These are phyloP conservation scores for Sesbania bispinosa DNA, from an alignment of 306 rosid genomes.

Conservation along the genomic window DNA sequence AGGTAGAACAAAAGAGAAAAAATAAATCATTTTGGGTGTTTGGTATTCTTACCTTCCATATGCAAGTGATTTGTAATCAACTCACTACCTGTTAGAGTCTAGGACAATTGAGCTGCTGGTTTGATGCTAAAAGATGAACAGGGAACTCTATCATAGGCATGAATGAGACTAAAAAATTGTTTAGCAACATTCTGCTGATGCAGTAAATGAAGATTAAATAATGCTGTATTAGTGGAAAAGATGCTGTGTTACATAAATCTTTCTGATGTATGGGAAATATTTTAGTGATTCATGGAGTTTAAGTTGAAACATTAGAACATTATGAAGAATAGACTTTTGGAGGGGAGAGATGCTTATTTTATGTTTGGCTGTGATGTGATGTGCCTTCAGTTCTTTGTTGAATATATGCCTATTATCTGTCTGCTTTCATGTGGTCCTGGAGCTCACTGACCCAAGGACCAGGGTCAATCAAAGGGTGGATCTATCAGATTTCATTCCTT, in stretches of 20 bases:
- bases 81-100: slow-evolving; percentile 19
- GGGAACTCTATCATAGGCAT: slow-evolving; percentile 18
- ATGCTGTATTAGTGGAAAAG: slow-evolving; percentile 1
- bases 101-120: slow-evolving; percentile 7
- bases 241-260: not conserved
- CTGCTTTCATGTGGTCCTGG: not conserved
- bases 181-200: slow-evolving; percentile 15
- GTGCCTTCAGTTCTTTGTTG: slow-evolving; percentile 6
- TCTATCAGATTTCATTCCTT: slow-evolving; percentile 8
- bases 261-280: not conserved
- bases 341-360: not conserved
- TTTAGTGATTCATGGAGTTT: slow-evolving; percentile 12
- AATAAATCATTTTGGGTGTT: not conserved
- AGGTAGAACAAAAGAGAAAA: not conserved
- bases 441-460: not conserved
- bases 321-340: not conserved
- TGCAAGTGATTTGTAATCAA: slow-evolving; percentile 17
- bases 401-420: slow-evolving; percentile 9
- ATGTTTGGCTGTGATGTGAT: not conserved
- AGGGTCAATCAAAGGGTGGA: not conserved
- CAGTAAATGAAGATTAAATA: slow-evolving; percentile 2
- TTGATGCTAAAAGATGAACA: slow-evolving; percentile 18
- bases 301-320: not conserved
- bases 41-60: slow-evolving; percentile 5
- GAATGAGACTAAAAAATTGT: slow-evolving; percentile 8